Evolutionary conservation across 768 basidiomycete species (phyloP).

Genomic region (Boletus rubroflammeus): DNA sequence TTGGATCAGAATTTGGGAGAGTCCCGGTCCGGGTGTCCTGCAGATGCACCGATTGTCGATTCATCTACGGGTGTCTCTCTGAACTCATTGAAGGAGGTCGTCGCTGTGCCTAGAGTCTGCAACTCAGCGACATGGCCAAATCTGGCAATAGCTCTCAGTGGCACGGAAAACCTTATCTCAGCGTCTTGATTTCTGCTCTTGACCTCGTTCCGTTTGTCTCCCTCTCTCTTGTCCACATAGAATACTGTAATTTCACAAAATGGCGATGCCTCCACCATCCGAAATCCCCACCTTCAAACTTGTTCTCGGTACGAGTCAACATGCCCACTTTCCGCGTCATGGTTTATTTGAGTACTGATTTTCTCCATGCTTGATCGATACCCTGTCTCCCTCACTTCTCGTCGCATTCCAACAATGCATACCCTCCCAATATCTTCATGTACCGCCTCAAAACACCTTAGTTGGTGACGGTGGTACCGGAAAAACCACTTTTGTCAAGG

Average conservation of each 20-base stretch:
- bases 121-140: slow-evolving; percentile 20
- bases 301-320: slow-evolving; percentile 76
- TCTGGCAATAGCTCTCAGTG: slow-evolving; percentile 24
- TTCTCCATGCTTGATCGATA: slow-evolving; percentile 52
- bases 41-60: background rate
- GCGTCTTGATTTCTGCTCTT: slow-evolving; percentile 33
- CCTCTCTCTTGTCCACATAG: slow-evolving; percentile 20
- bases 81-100: background rate
- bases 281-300: slow-evolving; percentile 92
- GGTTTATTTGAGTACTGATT: slow-evolving; percentile 18
- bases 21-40: background rate
- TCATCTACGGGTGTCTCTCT: too few species aligned
- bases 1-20: background rate
- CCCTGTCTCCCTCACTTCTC: slow-evolving; percentile 16
- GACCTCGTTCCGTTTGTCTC: slow-evolving; percentile 22
- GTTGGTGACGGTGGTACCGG: slow-evolving; percentile 97
- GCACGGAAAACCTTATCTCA: slow-evolving; percentile 38
- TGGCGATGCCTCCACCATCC: slow-evolving; percentile 39
- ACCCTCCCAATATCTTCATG: background rate
- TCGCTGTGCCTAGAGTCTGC: background rate
- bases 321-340: background rate
- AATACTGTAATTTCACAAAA: slow-evolving; percentile 30
- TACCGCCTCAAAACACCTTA: slow-evolving; percentile 30
- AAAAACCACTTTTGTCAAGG: slow-evolving; percentile 99
- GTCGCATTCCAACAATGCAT: slow-evolving; percentile 9